These are phyloP conservation scores for Citrullus mucosospermus DNA, from an alignment of 306 rosid species.

Conservation along the genomic window DNA sequence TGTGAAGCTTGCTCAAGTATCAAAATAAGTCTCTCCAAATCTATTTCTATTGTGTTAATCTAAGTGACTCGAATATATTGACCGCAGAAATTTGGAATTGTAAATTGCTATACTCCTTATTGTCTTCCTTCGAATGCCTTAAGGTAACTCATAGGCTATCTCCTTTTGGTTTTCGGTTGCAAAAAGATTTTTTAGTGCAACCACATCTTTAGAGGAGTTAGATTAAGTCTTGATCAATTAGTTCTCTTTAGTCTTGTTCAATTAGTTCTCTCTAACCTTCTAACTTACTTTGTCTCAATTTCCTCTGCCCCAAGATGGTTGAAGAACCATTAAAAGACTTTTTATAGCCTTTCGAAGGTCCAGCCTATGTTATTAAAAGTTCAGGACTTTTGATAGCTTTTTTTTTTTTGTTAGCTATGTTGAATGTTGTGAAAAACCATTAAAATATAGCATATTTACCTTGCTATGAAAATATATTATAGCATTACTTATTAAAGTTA, in stretches of 20 bases:
- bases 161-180: background rate
- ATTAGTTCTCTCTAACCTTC: background rate
- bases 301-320: background rate
- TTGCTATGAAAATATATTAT: too few relatives aligned
- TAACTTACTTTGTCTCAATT: background rate
- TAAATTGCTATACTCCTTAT: background rate
- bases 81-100: background rate
- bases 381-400: too few relatives aligned
- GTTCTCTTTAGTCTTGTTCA: background rate
- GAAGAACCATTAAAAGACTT: background rate
- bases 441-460: too few relatives aligned
- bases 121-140: background rate
- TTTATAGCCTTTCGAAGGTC: too few relatives aligned
- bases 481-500: too few relatives aligned
- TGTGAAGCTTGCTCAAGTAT: background rate
- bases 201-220: background rate
- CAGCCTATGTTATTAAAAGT: too few relatives aligned
- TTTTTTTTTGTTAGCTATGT: too few relatives aligned
- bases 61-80: background rate
- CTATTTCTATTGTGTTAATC: background rate
- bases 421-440: too few relatives aligned
- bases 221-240: background rate
- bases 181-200: background rate
- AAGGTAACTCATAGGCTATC: background rate
- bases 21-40: background rate